Evolutionary conservation across 805 yeast genomes (phyloP), one percentile per base, ranked within the genome.

Genomic region (Kluyveromyces nonfermentans): DNA sequence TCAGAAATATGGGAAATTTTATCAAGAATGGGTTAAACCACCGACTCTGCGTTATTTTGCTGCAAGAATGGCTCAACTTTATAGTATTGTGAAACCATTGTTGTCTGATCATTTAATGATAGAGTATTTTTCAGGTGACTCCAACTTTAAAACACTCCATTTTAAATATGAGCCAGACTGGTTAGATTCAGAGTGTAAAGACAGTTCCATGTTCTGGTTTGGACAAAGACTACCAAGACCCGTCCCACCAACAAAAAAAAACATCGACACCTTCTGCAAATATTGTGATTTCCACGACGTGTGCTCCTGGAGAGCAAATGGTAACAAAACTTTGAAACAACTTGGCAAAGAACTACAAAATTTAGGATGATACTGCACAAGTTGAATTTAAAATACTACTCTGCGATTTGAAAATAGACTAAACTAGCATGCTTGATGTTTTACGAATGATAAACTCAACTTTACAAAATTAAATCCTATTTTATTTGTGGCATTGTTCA

Each of bases 21-120:
- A 71, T 17, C 50, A 37, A 9, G 45, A 53, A 2, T 82, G 88
- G 88, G 53, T 60, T 38, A 63, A 42, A 2, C 77, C 84, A 1
- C 68, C 78, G 16, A 80, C 88, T 0, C 56, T 78, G 17, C 59
- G 77, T 41, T 74, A 74, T 49, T 67, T 83, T 45, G 74, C 83
- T 0, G 72, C 74, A 1, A 64, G 86, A 44, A 53, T 73, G 8
- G 67, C 79, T 1, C 82, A 78, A 49, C 47, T 74, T 18, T 56
- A 63, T 39, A 33, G 45, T 10, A 34, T 33, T 12, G 32, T 56
- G 4, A 49, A 55, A 1, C 57, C 63, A 8, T 56, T 72, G 18
- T 47, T 70, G 15, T 64, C 74, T 0, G 56, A 63, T n/a, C 50
- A 60, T 7, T 46, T 70, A 16, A 57, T 71, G n/a, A 60, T 78